These are phyloP conservation scores for Knufia petricola DNA, from an alignment of 2,329 filamentous ascomycete species.

Conservation along the genomic window DNA sequence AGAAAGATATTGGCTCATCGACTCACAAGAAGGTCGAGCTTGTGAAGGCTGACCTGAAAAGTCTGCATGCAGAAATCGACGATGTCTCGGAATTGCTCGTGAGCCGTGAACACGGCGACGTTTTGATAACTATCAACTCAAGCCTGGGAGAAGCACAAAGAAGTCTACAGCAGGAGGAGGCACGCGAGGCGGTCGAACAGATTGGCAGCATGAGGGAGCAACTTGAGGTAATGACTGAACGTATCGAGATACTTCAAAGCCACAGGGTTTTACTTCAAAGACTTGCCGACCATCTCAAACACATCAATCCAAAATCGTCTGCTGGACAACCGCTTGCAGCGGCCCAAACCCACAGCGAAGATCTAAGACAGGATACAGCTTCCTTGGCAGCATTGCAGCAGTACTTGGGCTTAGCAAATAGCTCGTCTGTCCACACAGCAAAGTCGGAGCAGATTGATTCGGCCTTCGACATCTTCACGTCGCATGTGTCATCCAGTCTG, in stretches of 20 bases:
- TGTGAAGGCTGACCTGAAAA: slow-evolving; percentile 14
- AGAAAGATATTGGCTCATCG: background rate
- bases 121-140: slow-evolving; percentile 4
- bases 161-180: background rate
- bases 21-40: background rate
- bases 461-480: background rate
- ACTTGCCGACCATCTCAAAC: background rate
- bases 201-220: slow-evolving; percentile 10
- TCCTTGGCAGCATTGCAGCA: background rate
- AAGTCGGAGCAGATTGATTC: background rate
- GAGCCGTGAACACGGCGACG: slow-evolving; percentile 13
- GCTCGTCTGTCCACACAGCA: no score
- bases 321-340: background rate
- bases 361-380: background rate
- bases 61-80: slow-evolving; percentile 19
- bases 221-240: slow-evolving; percentile 5
- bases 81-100: slow-evolving; percentile 19
- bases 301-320: background rate
- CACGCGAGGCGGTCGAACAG: background rate
- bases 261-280: slow-evolving; percentile 9
- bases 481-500: background rate
- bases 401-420: background rate
- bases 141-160: slow-evolving; percentile 1
- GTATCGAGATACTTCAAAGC: slow-evolving; percentile 12
- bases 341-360: no score